These are phyloP conservation scores for Ceratocystis colombiana DNA, from an alignment of 2,329 filamentous ascomycete genomes.

Conservation along the genomic window DNA sequence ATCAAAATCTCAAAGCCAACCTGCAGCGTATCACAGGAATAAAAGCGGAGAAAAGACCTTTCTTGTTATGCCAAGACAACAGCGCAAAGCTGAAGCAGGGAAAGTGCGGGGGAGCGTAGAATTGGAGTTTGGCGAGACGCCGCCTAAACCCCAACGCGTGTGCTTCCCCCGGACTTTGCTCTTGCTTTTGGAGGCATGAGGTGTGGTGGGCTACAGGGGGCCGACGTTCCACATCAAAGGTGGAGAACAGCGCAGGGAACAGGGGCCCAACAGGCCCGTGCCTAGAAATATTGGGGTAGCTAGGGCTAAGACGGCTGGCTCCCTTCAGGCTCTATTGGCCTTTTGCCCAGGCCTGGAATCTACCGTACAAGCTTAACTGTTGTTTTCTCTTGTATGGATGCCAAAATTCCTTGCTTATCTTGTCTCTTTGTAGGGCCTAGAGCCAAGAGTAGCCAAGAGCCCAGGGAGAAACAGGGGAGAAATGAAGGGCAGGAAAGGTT, in stretches of 20 bases:
- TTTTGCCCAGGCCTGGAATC: no score
- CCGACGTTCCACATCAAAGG: no score
- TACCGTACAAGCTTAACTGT: no score
- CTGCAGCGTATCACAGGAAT: neutral
- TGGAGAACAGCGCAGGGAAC: conserved; percentile 6
- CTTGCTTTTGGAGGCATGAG: neutral
- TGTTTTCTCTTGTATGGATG: neutral
- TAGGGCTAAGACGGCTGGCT: no score
- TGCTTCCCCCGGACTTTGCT: no score
- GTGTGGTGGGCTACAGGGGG: neutral
- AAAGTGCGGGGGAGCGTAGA: neutral
- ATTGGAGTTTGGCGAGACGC: neutral
- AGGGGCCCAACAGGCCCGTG: neutral
- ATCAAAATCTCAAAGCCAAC: no score
- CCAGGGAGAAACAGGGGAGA: no score
- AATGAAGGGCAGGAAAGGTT: neutral
- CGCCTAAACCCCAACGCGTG: neutral
- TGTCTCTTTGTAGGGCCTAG: neutral
- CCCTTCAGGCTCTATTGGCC: no score
- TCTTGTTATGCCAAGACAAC: neutral
- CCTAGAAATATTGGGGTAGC: neutral
- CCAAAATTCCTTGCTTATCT: conserved; percentile 3
- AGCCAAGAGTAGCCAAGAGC: no score
- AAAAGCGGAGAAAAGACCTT: neutral
- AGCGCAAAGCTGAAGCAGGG: neutral